Percentiles rank a stretch among this genome's conserved stretches.
phyloP scores from a whole-genome alignment of 495 filamentous ascomycete genomes.

The Penicillium cataractarum region DNA sequence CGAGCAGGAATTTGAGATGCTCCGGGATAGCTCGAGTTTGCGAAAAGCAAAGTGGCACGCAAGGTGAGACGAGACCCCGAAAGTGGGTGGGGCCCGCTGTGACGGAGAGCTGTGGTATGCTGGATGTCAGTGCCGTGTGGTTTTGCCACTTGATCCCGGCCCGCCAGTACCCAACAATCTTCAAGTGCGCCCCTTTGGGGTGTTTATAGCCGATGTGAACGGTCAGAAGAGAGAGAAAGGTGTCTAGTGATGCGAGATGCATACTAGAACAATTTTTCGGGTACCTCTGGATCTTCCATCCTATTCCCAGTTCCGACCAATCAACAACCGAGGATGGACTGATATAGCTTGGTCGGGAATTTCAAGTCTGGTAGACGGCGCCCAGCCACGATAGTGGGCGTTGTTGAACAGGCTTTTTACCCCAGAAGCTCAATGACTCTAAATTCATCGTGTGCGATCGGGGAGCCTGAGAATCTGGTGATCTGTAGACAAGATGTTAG shows the following conservation, averaged over 20 bases:
- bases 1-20: neutral
- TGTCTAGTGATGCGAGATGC: neutral
- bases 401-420: neutral
- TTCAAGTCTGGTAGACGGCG: neutral
- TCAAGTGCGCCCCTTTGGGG: neutral
- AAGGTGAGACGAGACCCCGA: conserved; percentile 12
- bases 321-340: neutral
- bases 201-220: neutral
- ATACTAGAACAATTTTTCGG: neutral
- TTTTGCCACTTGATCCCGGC: conserved; percentile 25
- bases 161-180: conserved; percentile 8
- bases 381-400: neutral
- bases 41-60: conserved; percentile 14
- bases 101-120: conserved; percentile 40
- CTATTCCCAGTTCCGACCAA: neutral
- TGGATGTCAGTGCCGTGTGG: conserved; percentile 38
- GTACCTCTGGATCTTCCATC: neutral
- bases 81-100: conserved; percentile 18
- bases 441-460: neutral
- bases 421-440: neutral
- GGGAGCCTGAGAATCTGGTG: neutral
- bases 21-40: neutral
- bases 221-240: neutral
- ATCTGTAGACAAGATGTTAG: neutral
- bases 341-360: neutral